Evolutionary conservation across 306 rosid species (phyloP), one percentile per base, ranked within the genome.

Genomic region (Sphenostylis stenocarpa): DNA sequence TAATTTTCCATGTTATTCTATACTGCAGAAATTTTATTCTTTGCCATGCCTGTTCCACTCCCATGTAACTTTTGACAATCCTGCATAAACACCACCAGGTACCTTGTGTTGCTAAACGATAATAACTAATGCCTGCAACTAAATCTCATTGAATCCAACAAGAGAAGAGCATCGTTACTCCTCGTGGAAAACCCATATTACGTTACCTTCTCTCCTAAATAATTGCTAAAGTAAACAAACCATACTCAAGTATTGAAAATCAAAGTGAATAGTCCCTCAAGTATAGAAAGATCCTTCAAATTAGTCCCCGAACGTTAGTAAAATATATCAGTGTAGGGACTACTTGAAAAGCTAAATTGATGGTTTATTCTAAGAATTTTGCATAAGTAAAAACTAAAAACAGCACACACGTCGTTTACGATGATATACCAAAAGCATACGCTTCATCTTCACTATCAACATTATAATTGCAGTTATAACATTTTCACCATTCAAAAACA

Each of bases 401-500:
- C 3, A 38, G 43, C 12, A 39, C 66, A 84, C 45, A 63, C 41
- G 13, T 51, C 6, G 51, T 15, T 75, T 34, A 36, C 41, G 52
- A 51, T 67, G 51, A 31, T 43, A 82, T 44, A 11, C 0, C 24
- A 44, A 1, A 31, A 66, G 52, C 57, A 19, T 6, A 64, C 5
- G 23, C 52, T 52, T 39, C 66, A 28, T 60, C 19, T 15, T 60
- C 20, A 26, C 9, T 44, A 39, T 65, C 9, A 33, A 60, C n/a
- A 72, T 36, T 71, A 57, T 75, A 48, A 67, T 23, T 72, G 62
- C 48, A 67, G 29, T 34, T 44, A 72, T 14, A 33, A 45, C 12
- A 16, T 29, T 65, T 58, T 48, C 79, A 63, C 21, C 55, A 72
- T 43, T 51, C 60, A 66, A 43, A 47, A 75, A 34, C 72, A 57